Base-by-base conservation (phyloP, 768 basidiomycete species). In the Russula abietina region DNA sequence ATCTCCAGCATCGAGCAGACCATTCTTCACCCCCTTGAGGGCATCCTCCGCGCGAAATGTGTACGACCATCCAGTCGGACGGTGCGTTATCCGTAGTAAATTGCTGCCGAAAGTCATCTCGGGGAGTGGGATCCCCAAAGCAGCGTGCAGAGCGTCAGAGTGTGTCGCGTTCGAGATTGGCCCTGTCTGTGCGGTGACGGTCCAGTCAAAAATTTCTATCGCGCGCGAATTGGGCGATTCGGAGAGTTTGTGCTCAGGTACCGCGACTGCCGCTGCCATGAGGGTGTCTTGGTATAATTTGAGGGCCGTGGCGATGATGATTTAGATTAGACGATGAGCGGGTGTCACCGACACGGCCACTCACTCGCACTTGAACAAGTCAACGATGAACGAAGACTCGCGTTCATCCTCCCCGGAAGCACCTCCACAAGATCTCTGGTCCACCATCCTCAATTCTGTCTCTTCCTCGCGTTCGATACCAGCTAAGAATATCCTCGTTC, bases 31-130 rank as follows among this genome's bases (percentile, higher is more conserved):
- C 1, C 70, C 77, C 48, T 75, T 75, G 51, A 99, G 75, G 1
- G 93, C 92, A 12, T 82, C 80, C 43, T 81, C 75, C 0, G 89
- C 80, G 24, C 82, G 80, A 72, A 97, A 94, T 0, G 76, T 70
- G 60, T 89, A 83, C 55, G 73, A 75, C 81, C 88, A 88, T 12
- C 83, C 84, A 9, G 81, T 84, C 0, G 83, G 73, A 28, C 71
- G 75, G 68, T 98, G 91, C 36, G 80, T 77, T 28, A 98, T 74
- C 4, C 78, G 75, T 10, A 99, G 79, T 17, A 71, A 72, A 73
- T 98, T 98, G 73, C 82, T 84, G 6, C 93, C 94, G 70, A 98
- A 98, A 0, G 91, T 93, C 93, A 98, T 98, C 72, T 99, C 97
- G 2, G 97, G 97, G 1, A 96, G 74, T 0, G 96, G 91, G 28